These are phyloP conservation scores for Mucor racemosus DNA, from an alignment of 371 early-diverging fungal genomes.

Conservation along the genomic window DNA sequence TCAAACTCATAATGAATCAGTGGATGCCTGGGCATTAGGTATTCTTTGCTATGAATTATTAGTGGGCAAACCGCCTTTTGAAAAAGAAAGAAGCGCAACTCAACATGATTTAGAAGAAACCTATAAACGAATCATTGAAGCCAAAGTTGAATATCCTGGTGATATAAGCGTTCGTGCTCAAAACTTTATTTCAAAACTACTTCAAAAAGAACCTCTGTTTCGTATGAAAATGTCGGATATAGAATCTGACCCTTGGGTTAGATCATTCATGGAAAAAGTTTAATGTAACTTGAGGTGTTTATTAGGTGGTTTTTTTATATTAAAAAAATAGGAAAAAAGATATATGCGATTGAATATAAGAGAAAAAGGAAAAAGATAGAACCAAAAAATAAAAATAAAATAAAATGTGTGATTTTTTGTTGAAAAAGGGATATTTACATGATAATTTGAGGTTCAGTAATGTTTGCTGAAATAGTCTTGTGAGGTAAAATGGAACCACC, in stretches of 20 bases:
- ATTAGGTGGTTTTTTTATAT: not conserved
- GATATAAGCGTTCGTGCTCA: slow-evolving; percentile 12
- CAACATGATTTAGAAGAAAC: slow-evolving; percentile 56
- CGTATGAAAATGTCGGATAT: slow-evolving; percentile 80
- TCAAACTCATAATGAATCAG: slow-evolving; percentile 73
- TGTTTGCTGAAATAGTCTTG: slow-evolving; percentile 84
- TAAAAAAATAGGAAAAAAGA: slow-evolving; percentile 11
- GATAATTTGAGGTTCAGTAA: slow-evolving; percentile 93
- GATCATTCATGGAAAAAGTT: slow-evolving; percentile 8
- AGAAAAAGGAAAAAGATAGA: not conserved
- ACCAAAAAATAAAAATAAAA: slow-evolving; percentile 5
- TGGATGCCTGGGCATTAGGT: slow-evolving; percentile 88
- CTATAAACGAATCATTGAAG: slow-evolving; percentile 71
- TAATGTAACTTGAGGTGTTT: not conserved
- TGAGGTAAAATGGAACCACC: slow-evolving; percentile 95
- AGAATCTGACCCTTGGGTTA: slow-evolving; percentile 84
- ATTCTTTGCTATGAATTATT: slow-evolving; percentile 95
- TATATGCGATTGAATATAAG: slow-evolving; percentile 1
- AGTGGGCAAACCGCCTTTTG: slow-evolving; percentile 96
- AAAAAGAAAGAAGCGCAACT: slow-evolving; percentile 52
- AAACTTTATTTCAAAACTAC: slow-evolving; percentile 47
- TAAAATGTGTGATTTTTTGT: not conserved
- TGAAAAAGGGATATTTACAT: slow-evolving; percentile 86
- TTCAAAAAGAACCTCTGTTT: slow-evolving; percentile 71
- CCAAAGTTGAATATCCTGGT: not conserved